Percentiles rank a stretch among this genome's conserved stretches.
Conservation (phyloP, 257 asterid genomes). For the Leonotis leonurus region DNA sequence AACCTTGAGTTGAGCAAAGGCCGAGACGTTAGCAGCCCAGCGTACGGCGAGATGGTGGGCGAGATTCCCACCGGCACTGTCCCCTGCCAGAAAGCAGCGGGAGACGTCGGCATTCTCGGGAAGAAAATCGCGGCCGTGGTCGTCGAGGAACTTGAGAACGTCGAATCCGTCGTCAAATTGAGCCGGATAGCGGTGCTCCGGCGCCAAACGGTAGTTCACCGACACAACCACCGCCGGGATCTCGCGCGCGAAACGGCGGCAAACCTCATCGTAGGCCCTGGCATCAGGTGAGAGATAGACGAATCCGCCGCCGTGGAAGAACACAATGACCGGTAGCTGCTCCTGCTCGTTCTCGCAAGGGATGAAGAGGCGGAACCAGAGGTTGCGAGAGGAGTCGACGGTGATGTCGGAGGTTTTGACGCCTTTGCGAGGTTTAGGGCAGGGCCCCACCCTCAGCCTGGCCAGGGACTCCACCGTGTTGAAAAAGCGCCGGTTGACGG, state of each 20-base stretch:
- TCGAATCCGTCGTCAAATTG: constrained; percentile 72
- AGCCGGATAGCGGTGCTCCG: constrained; percentile 64
- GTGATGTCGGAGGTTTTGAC: constrained; percentile 50
- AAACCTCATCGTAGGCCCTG: constrained; percentile 49
- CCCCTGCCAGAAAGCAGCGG: constrained; percentile 68
- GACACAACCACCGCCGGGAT: constrained; percentile 54
- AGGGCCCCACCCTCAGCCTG: constrained; percentile 24
- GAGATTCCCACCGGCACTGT: constrained; percentile 73
- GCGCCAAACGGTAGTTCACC: constrained; percentile 64
- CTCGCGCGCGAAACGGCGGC: constrained; percentile 59
- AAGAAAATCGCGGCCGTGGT: constrained; percentile 16
- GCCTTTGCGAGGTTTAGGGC: constrained; percentile 40
- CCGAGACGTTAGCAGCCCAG: constrained; percentile 31
- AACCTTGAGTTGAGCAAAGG: constrained; percentile 41
- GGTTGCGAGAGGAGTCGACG: constrained; percentile 51
- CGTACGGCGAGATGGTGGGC: constrained; percentile 63
- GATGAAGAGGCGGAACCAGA: constrained; percentile 72
- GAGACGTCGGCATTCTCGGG: constrained; percentile 59
- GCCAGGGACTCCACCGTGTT: constrained; percentile 15
- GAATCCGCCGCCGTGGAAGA: constrained; percentile 89
- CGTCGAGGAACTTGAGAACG: constrained; percentile 44
- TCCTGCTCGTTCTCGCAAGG: constrained; percentile 19
- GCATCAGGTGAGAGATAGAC: constrained; percentile 45
- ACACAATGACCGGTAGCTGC: constrained; percentile 44
- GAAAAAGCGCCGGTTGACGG: constrained; percentile 61